Percentiles rank a stretch among this genome's conserved stretches.
phyloP scores from a whole-genome alignment of 805 yeast species.

The Hanseniaspora nectarophila region DNA sequence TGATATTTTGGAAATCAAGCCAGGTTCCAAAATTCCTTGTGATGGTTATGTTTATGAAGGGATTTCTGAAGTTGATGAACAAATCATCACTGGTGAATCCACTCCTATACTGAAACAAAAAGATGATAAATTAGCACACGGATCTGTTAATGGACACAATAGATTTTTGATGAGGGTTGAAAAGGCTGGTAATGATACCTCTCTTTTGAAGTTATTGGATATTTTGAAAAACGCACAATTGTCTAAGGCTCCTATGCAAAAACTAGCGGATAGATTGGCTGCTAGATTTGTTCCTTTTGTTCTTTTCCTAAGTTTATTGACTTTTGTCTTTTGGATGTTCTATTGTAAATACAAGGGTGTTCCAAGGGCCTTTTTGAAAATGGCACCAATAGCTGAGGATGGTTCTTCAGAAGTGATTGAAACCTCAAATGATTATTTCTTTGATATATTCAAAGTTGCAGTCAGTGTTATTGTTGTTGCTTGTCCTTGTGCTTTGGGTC shows the following conservation, averaged over 20 bases:
- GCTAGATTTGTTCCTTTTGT: slow-evolving; percentile 75
- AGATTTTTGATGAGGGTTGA: slow-evolving; percentile 56
- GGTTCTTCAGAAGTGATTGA: slow-evolving; percentile 12
- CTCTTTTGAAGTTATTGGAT: slow-evolving; percentile 72
- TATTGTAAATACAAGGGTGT: slow-evolving; percentile 29
- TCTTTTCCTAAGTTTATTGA: slow-evolving; percentile 45
- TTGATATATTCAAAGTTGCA: slow-evolving; percentile 62
- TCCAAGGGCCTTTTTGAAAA: slow-evolving; percentile 38
- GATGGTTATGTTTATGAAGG: slow-evolving; percentile 79
- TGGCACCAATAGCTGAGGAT: not conserved
- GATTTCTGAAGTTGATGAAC: slow-evolving; percentile 74
- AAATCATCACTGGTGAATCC: slow-evolving; percentile 86
- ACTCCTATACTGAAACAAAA: slow-evolving; percentile 51
- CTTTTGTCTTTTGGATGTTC: slow-evolving; percentile 55
- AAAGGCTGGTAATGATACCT: slow-evolving; percentile 70
- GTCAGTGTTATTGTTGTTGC: slow-evolving; percentile 94
- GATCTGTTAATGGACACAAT: slow-evolving; percentile 76
- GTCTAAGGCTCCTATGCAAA: slow-evolving; percentile 78
- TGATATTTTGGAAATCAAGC: slow-evolving; percentile 66
- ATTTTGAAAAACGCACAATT: slow-evolving; percentile 85
- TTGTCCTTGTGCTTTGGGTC: slow-evolving; percentile 95
- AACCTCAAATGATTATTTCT: slow-evolving; percentile 37
- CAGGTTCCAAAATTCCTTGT: slow-evolving; percentile 84
- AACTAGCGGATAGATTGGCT: slow-evolving; percentile 75
- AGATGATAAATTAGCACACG: slow-evolving; percentile 69